phyloP scores from a whole-genome alignment of 2,329 filamentous ascomycete genomes.

The Neocucurbitaria cava region DNA sequence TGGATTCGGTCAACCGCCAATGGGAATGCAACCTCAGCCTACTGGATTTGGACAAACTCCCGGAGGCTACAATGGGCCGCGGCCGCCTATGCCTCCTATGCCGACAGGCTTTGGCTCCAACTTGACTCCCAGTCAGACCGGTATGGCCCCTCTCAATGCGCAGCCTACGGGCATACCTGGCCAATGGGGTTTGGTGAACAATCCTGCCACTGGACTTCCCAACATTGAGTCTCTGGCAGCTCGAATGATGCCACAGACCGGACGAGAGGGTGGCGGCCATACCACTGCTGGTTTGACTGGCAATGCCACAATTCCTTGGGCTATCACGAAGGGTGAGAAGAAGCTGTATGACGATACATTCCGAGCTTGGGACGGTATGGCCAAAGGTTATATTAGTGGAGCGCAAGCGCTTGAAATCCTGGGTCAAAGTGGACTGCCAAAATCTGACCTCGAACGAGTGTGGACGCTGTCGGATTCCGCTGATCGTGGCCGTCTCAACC shows the following conservation, averaged over 20 bases:
- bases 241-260: conserved; percentile 96
- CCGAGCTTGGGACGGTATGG: conserved; percentile 93
- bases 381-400: conserved; percentile 90
- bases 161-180: conserved; percentile 93
- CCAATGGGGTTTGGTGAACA: conserved; percentile 98
- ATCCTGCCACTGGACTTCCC: conserved; percentile 84
- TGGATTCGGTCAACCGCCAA: conserved; percentile 68
- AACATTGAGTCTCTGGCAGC: conserved; percentile 93
- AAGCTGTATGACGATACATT: conserved; percentile 95
- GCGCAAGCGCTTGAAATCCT: conserved; percentile 97
- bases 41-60: conserved; percentile 71
- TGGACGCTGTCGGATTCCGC: conserved; percentile 95
- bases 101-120: conserved; percentile 61
- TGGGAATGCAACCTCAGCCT: conserved; percentile 58
- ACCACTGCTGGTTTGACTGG: conserved; percentile 88
- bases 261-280: conserved; percentile 79
- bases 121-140: conserved; percentile 68
- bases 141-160: conserved; percentile 74
- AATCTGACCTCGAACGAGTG: conserved; percentile 85
- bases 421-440: conserved; percentile 91
- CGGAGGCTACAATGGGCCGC: conserved; percentile 79
- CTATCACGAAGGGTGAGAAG: conserved; percentile 98
- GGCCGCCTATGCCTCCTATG: conserved; percentile 82
- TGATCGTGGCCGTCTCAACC: conserved; percentile 91
- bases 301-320: conserved; percentile 96